A percentile compares a stretch with the other conserved stretches of the same genome.
These are phyloP conservation scores for Termitomyces sp. DNA, from an alignment of 768 basidiomycete genomes.

Conservation along the genomic window DNA sequence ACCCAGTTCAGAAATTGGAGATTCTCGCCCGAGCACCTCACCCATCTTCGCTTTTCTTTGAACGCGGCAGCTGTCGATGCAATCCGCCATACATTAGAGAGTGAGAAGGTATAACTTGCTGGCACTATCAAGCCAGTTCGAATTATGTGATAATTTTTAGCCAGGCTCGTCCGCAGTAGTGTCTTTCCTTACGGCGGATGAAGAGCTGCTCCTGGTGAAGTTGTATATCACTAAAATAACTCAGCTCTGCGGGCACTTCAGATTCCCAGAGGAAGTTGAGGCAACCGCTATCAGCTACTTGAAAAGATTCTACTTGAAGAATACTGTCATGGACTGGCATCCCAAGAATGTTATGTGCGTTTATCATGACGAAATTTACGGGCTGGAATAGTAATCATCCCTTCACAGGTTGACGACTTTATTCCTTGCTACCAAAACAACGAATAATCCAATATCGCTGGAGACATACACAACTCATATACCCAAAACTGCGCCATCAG, in stretches of 20 bases:
- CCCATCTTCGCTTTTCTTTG: conserved; percentile 55
- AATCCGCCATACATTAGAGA: conserved; percentile 76
- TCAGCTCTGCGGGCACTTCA: conserved; percentile 79
- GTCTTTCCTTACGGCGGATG: conserved; percentile 73
- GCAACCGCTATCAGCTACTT: conserved; percentile 90
- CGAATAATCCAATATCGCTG: conserved; percentile 89
- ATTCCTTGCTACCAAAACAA: conserved; percentile 95
- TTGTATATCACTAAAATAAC: conserved; percentile 87
- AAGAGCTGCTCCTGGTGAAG: conserved; percentile 87
- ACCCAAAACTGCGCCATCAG: conserved; percentile 73
- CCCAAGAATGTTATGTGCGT: conserved; percentile 96
- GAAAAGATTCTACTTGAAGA: conserved; percentile 95
- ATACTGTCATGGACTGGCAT: conserved; percentile 99
- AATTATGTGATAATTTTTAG: conserved; percentile 32
- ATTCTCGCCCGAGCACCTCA: conserved; percentile 70
- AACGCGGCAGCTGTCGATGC: conserved; percentile 75
- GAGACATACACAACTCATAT: conserved; percentile 83
- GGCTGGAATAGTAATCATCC: conserved; percentile 3
- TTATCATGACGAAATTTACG: background rate
- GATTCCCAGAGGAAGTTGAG: conserved; percentile 89
- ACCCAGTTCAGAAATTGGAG: conserved; percentile 89
- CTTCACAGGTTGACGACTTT: conserved; percentile 82
- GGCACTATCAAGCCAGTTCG: conserved; percentile 11
- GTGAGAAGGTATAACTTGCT: conserved; percentile 59
- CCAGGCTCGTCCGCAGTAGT: conserved; percentile 71